Percentiles rank a stretch among this genome's conserved stretches.
phyloP scores from a whole-genome alignment of 257 asterid species.

The Anisodus tanguticus region DNA sequence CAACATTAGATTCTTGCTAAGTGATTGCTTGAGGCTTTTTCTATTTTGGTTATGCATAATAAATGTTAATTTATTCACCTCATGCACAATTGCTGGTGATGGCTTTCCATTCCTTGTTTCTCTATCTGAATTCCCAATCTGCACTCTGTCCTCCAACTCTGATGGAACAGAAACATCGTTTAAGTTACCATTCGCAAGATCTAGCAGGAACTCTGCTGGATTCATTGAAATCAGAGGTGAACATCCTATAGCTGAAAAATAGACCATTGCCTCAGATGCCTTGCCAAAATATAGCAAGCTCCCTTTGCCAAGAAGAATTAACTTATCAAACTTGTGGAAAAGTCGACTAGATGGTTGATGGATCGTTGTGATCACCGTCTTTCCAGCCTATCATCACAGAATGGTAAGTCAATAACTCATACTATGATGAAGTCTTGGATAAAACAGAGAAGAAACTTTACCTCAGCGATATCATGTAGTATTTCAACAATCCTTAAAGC shows the following conservation, averaged over 20 bases:
- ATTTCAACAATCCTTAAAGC: constrained; percentile 85
- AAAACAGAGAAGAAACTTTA: not conserved
- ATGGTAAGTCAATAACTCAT: too few relatives aligned
- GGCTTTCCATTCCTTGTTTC: constrained; percentile 63
- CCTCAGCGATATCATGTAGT: constrained; percentile 86
- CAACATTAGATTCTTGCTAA: not conserved
- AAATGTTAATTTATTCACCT: constrained; percentile 45
- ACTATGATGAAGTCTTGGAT: not conserved
- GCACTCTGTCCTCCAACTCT: constrained; percentile 75
- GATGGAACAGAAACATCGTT: constrained; percentile 83
- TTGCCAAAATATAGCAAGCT: constrained; percentile 82
- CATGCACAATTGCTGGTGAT: constrained; percentile 61
- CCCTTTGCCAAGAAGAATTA: constrained; percentile 85
- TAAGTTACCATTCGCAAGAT: constrained; percentile 87
- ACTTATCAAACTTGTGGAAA: constrained; percentile 87
- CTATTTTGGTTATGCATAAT: not conserved
- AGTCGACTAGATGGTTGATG: constrained; percentile 98
- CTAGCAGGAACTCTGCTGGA: constrained; percentile 93
- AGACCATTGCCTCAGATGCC: constrained; percentile 74
- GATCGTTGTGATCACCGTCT: constrained; percentile 89
- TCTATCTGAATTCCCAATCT: constrained; percentile 51
- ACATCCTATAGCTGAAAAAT: constrained; percentile 82
- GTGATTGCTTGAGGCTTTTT: not conserved
- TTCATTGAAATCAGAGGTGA: constrained; percentile 83
- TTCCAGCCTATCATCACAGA: constrained; percentile 62